These are phyloP conservation scores for Sarocladiaceae sp. DNA, from an alignment of 2,329 filamentous ascomycete species.

Conservation along the genomic window DNA sequence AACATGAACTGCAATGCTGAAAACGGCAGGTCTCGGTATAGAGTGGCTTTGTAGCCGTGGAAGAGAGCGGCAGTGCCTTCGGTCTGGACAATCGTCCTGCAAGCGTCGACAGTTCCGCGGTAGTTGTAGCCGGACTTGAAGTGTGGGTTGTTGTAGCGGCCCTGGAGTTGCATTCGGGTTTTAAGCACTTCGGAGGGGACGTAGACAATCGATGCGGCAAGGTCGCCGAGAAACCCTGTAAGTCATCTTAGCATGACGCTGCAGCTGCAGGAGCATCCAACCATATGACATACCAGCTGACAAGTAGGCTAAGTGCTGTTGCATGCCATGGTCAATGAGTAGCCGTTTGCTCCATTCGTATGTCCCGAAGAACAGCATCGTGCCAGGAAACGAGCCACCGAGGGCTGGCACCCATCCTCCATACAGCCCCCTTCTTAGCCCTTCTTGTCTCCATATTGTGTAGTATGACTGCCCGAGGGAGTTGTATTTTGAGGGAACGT, in stretches of 20 bases:
- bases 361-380: constrained; percentile 89
- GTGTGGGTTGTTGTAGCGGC: constrained; percentile 88
- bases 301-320: constrained; percentile 79
- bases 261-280: constrained; percentile 12
- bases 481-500: constrained; percentile 86
- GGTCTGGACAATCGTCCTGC: constrained; percentile 71
- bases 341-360: constrained; percentile 93
- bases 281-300: constrained; percentile 56
- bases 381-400: constrained; percentile 87
- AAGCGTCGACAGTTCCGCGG: constrained; percentile 74
- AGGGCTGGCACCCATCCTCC: constrained; percentile 90
- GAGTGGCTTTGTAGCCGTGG: constrained; percentile 93
- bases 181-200: constrained; percentile 97
- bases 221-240: constrained; percentile 81
- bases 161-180: constrained; percentile 92
- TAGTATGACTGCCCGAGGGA: constrained; percentile 86
- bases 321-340: constrained; percentile 78
- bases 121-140: constrained; percentile 97
- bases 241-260: constrained; percentile 2
- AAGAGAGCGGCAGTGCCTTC: constrained; percentile 86
- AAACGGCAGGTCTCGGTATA: constrained; percentile 91
- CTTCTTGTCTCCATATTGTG: constrained; percentile 90
- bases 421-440: constrained; percentile 78
- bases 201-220: constrained; percentile 87
- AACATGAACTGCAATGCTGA: constrained; percentile 97